A percentile compares a stretch with the other conserved stretches of the same genome.
Conservation (phyloP, 2,329 filamentous ascomycete species). For the Colletotrichum tabaci region DNA sequence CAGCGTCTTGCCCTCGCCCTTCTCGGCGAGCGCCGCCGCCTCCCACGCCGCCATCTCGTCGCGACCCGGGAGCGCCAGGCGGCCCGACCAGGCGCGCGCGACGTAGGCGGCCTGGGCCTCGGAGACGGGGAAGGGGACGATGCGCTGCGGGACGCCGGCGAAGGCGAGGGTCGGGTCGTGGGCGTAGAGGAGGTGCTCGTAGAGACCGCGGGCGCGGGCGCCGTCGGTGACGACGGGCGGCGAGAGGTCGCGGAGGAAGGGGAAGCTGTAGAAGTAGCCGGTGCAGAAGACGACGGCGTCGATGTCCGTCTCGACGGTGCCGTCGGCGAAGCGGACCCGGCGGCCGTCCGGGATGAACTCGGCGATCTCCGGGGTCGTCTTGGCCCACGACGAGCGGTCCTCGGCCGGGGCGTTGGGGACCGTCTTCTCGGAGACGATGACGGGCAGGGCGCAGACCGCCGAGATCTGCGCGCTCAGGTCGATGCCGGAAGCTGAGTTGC, state of each 20-base stretch:
- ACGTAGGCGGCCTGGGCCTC: slow-evolving; percentile 79
- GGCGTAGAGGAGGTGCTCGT: slow-evolving; percentile 79
- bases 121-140: slow-evolving; percentile 80
- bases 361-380: slow-evolving; percentile 61
- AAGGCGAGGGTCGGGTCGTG: slow-evolving; percentile 77
- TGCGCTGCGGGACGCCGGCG: slow-evolving; percentile 74
- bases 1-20: slow-evolving; percentile 57
- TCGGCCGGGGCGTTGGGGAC: slow-evolving; percentile 45
- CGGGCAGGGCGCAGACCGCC: slow-evolving; percentile 63
- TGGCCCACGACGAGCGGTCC: slow-evolving; percentile 49
- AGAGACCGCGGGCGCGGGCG: slow-evolving; percentile 71
- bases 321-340: slow-evolving; percentile 74
- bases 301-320: slow-evolving; percentile 74
- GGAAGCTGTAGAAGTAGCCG: slow-evolving; percentile 88
- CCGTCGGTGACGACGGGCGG: slow-evolving; percentile 72
- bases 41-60: slow-evolving; percentile 76
- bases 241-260: slow-evolving; percentile 71
- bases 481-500: slow-evolving; percentile 79
- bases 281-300: slow-evolving; percentile 90
- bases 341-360: slow-evolving; percentile 60
- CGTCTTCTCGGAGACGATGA: slow-evolving; percentile 70
- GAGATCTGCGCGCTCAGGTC: slow-evolving; percentile 77
- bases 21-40: slow-evolving; percentile 63
- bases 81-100: slow-evolving; percentile 75
- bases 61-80: slow-evolving; percentile 68